A percentile compares a stretch with the other conserved stretches of the same genome.
These are phyloP conservation scores for Globisporangium iwayamae DNA, from an alignment of 352 stramenopile species.

Conservation along the genomic window DNA sequence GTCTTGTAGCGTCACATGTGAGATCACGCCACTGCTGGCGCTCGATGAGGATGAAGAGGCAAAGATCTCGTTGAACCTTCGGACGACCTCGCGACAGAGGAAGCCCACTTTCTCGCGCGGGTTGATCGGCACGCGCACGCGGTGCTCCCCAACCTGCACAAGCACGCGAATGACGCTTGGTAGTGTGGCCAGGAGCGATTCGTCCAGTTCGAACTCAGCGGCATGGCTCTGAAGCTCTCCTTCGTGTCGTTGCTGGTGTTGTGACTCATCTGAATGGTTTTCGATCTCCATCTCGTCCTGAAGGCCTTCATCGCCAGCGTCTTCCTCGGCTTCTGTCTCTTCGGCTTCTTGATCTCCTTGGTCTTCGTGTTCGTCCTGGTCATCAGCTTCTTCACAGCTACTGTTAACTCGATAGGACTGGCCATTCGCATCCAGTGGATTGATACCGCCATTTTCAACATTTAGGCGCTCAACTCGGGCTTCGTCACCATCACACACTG, in stretches of 20 bases:
- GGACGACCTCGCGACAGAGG: conserved; percentile 51
- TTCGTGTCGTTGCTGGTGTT: neutral
- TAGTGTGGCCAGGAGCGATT: conserved; percentile 23
- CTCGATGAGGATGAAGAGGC: conserved; percentile 7
- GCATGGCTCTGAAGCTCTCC: neutral
- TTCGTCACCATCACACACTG: too few relatives aligned
- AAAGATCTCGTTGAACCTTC: conserved; percentile 63
- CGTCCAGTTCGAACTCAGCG: conserved; percentile 5
- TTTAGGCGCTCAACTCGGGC: too few relatives aligned
- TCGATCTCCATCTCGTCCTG: too few relatives aligned
- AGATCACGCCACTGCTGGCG: conserved; percentile 17
- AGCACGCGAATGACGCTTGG: conserved; percentile 45
- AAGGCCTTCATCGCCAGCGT: neutral
- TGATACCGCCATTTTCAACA: too few relatives aligned
- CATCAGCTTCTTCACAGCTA: neutral
- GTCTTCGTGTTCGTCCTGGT: neutral
- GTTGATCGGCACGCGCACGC: conserved; percentile 53
- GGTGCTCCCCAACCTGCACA: conserved; percentile 50
- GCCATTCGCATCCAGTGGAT: neutral
- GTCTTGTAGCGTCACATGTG: conserved; percentile 49
- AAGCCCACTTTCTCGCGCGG: conserved; percentile 38
- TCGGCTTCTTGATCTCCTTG: neutral
- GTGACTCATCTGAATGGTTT: too few relatives aligned
- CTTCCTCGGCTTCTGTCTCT: neutral
- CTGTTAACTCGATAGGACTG: neutral